Conservation (phyloP, 257 asterid genomes). For the Salvia miltiorrhiza region DNA sequence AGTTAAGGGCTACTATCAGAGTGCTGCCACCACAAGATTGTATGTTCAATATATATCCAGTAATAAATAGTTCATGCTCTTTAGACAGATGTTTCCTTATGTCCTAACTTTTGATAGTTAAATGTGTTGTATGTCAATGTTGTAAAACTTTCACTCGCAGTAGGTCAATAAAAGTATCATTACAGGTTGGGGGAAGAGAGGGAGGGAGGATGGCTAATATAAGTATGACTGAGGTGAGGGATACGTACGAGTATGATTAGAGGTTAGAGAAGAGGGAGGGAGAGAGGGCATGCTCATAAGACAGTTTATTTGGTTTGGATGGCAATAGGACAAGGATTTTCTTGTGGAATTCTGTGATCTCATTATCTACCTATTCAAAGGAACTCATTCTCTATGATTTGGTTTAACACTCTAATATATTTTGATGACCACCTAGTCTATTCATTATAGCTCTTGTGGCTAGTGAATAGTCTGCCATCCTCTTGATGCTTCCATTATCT, state of each 20-base stretch:
- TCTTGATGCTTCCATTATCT: slow-evolving; percentile 6
- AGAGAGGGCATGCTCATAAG: not conserved
- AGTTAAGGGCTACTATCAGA: slow-evolving; percentile 81
- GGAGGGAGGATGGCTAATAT: not conserved
- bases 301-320: not conserved
- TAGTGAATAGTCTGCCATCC: not conserved
- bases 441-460: not conserved
- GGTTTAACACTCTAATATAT: not conserved
- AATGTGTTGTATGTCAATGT: slow-evolving; percentile 5
- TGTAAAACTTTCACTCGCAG: not conserved
- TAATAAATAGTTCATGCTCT: slow-evolving; percentile 15
- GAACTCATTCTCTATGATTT: not conserved
- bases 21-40: slow-evolving; percentile 94
- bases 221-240: not conserved
- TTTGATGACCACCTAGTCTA: not conserved
- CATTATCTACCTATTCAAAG: slow-evolving; percentile 6
- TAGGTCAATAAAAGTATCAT: not conserved
- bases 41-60: slow-evolving; percentile 34
- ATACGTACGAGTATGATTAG: not conserved
- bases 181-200: not conserved
- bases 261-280: not conserved
- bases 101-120: not conserved
- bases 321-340: not conserved
- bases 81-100: not conserved
- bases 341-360: not conserved